Base-by-base conservation (phyloP, 805 yeast genomes). In the Saccharomyces jurei region DNA sequence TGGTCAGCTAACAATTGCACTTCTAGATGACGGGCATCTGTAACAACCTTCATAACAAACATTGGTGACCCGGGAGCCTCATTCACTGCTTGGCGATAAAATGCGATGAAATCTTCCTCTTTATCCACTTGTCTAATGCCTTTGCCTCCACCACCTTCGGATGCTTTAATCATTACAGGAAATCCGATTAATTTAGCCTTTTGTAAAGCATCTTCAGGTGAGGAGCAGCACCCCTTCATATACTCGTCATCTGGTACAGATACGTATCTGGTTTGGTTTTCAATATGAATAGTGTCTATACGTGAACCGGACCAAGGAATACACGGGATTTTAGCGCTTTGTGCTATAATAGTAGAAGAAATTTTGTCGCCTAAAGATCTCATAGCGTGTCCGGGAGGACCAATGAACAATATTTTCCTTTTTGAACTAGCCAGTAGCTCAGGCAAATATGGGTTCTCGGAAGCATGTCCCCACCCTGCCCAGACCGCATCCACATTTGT, bases 391-490 rank as follows among this genome's bases (percentile, higher is more conserved):
- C 97, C 98, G 60, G 99, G 99, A 58, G 99, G 99, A 60, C 99
- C 99, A 71, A 94, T 94, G 68, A 94, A 94, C 53, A 94, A 79
- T 64, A 95, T 87, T 67, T 81, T 87, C 72, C 89, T 86, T 57
- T 91, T 89, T 21, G 97, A 89, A n/a, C 86, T 85, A 14, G 98
- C 97, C 70, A 94, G 79, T 72, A 81, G 83, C 73, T 94, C 99
- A 30, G 99, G 99, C 60, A 94, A 81, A 50, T 76, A 71, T 28
- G 99, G 99, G 74, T 95, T 92, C 77, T 94, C 99, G n/a, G 97
- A 89, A 29, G 99, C 99, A 71, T 95, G 99, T 65, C 99, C 99
- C 99, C 99, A 94, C 66, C 99, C 99, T 32, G 99, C 99, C 99
- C 99, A 94, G 55, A 94, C 99, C 27, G 99, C 99, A 71, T 94